Percentiles rank a stretch among this genome's conserved stretches.
phyloP scores from a whole-genome alignment of 2,329 filamentous ascomycete species.

The Claviceps quebecensis region DNA sequence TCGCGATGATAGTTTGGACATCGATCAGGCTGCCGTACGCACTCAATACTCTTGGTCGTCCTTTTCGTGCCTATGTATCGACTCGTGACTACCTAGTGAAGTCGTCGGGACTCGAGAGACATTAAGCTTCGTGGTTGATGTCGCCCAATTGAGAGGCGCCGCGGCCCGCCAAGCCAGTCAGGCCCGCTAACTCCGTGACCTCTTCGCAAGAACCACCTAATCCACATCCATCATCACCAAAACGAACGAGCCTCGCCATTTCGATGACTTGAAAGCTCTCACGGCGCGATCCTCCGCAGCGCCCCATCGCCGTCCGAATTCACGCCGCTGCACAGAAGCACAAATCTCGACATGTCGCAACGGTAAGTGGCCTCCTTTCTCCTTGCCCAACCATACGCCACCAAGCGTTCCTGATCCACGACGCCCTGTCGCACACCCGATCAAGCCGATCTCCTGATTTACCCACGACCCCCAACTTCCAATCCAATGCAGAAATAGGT shows the following conservation, averaged over 20 bases:
- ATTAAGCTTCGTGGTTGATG: not conserved
- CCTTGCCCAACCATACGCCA: not conserved
- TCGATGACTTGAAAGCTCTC: not conserved
- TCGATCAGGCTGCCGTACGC: not conserved
- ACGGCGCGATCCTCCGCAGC: not conserved
- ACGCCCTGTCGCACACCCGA: not conserved
- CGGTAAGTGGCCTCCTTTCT: conserved; percentile 12
- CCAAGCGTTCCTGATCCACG: not conserved
- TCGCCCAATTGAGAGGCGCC: not conserved
- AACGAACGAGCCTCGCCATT: not conserved
- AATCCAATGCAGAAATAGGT: not conserved
- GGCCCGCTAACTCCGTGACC: not conserved
- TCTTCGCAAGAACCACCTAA: conserved; percentile 8
- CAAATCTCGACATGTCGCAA: conserved; percentile 18
- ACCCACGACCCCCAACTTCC: not conserved
- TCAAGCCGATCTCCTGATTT: not conserved
- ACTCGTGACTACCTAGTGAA: not conserved
- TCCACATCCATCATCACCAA: conserved; percentile 1
- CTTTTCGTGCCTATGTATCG: not conserved
- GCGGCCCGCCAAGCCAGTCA: not conserved
- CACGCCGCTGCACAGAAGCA: not conserved
- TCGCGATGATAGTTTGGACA: not conserved
- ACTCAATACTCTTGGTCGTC: not conserved
- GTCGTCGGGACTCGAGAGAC: not conserved
- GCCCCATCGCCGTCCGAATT: not conserved